Evolutionary conservation across 169 alveolate genomes (phyloP).

Genomic region (Plasmodium berghei): DNA sequence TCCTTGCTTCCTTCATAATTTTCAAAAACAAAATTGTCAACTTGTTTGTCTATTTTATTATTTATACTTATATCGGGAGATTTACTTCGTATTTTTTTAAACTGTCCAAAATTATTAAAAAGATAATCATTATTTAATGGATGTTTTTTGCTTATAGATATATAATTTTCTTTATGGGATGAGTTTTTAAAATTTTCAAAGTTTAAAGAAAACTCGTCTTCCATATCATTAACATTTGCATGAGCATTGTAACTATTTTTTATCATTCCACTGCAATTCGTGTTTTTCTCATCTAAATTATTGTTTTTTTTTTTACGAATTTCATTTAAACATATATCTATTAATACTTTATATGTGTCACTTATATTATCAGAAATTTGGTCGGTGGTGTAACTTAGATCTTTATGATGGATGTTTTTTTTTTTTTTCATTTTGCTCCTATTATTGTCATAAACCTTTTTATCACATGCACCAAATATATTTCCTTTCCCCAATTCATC

Average conservation of each 20-base stretch:
- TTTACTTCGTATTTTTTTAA: no score
- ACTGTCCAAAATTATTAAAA: background rate
- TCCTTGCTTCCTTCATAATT: no score
- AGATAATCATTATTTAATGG: no score
- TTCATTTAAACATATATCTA: slow-evolving; percentile 50
- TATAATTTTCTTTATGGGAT: background rate
- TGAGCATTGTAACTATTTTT: slow-evolving; percentile 10
- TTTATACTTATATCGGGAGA: no score
- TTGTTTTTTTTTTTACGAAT: slow-evolving; percentile 13
- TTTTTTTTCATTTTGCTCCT: background rate
- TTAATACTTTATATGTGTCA: slow-evolving; percentile 66
- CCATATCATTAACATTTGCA: no score
- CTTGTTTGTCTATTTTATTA: no score
- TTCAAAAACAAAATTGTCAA: no score
- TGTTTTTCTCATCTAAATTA: background rate
- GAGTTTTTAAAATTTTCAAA: no score
- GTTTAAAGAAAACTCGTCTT: no score
- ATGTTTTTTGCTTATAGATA: no score
- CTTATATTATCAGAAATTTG: slow-evolving; percentile 11
- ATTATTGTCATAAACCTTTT: background rate
- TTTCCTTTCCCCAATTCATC: background rate
- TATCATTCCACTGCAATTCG: background rate
- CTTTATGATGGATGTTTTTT: background rate
- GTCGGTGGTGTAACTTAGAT: no score
- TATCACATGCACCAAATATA: background rate